Conservation (phyloP, 2,329 filamentous ascomycete genomes). For the Aspergillus fischeri region DNA sequence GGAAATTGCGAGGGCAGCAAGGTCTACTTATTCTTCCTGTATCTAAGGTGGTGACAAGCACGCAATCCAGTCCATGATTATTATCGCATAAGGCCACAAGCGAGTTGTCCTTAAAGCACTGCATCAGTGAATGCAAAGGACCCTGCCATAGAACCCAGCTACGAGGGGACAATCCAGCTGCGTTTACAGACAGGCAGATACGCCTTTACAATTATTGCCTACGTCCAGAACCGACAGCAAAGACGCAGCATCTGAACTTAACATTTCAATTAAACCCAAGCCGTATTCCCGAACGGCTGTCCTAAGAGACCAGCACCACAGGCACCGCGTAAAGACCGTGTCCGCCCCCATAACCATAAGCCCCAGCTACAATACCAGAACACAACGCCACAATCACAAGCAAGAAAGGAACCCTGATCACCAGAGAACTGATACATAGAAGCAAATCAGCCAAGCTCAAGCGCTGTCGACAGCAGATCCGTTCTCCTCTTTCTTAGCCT, state of each 20-base stretch:
- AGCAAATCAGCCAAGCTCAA: neutral
- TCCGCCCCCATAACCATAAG: neutral
- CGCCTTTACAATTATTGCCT: neutral
- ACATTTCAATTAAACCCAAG: neutral
- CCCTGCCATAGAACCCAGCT: neutral
- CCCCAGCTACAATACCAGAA: neutral
- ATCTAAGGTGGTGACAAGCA: neutral
- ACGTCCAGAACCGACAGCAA: neutral
- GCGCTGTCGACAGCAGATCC: neutral
- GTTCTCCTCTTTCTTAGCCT: neutral
- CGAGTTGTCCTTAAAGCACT: neutral
- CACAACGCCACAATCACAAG: neutral
- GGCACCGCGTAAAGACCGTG: neutral
- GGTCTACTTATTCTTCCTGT: neutral
- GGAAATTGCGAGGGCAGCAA: neutral
- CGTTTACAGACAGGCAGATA: neutral
- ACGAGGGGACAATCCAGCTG: neutral
- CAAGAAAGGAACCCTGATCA: neutral
- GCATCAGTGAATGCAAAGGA: neutral
- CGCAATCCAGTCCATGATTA: neutral
- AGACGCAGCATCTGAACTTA: neutral
- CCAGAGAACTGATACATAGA: neutral
- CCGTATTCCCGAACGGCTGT: neutral
- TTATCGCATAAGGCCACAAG: neutral
- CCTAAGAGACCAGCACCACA: neutral